These are phyloP conservation scores for Hymenoscyphus scutula DNA, from an alignment of 2,329 filamentous ascomycete species.

Conservation along the genomic window DNA sequence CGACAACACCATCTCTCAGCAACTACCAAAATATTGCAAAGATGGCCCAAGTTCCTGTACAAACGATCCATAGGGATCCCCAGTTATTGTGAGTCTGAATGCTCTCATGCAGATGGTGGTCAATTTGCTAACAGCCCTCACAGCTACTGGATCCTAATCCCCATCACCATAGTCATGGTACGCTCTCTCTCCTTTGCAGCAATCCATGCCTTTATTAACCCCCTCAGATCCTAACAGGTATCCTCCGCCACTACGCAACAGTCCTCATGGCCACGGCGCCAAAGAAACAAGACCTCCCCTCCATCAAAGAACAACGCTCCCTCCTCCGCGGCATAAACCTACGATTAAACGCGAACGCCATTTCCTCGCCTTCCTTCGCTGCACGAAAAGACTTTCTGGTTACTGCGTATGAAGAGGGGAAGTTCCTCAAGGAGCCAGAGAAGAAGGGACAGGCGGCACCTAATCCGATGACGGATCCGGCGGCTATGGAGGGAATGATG, in stretches of 20 bases:
- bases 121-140: constrained; percentile 28
- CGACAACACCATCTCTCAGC: constrained; percentile 9
- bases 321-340: constrained; percentile 82
- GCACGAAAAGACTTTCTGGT: constrained; percentile 77
- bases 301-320: constrained; percentile 82
- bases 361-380: constrained; percentile 76
- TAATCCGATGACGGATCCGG: constrained; percentile 93
- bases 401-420: constrained; percentile 80
- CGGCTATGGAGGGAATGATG: constrained; percentile 99
- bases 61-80: constrained; percentile 98
- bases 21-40: constrained; percentile 28
- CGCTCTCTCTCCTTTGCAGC: constrained; percentile 15
- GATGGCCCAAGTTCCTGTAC: constrained; percentile 83
- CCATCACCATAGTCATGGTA: constrained; percentile 97
- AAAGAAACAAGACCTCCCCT: constrained; percentile 73
- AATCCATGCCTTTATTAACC: constrained; percentile 1
- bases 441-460: constrained; percentile 80
- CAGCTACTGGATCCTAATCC: constrained; percentile 98
- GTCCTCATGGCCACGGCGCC: constrained; percentile 84
- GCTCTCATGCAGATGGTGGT: constrained; percentile 12
- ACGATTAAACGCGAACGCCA: constrained; percentile 75
- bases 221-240: constrained; percentile 77
- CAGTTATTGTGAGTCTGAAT: constrained; percentile 78
- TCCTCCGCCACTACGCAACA: constrained; percentile 93
- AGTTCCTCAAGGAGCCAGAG: constrained; percentile 86